Percentiles rank a stretch among this genome's conserved stretches.
Conservation (phyloP, 345 rosid genomes). For the Aegle marmelos region DNA sequence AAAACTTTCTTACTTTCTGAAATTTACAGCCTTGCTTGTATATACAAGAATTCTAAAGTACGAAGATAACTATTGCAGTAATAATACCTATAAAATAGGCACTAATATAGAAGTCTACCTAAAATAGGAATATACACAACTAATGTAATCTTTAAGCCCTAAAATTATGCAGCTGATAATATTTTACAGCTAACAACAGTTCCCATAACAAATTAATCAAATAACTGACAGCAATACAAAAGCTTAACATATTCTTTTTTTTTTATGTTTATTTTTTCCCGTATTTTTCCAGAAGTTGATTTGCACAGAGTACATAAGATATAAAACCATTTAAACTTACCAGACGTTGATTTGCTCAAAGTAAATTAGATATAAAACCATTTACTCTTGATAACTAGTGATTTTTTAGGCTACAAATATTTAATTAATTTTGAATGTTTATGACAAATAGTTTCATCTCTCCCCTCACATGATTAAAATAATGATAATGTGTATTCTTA, state of each 20-base stretch:
- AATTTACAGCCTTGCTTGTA: too few species aligned
- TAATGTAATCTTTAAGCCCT: too few species aligned
- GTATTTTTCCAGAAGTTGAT: not conserved
- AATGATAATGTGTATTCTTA: slow-evolving; percentile 1
- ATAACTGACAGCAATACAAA: not conserved
- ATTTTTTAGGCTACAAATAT: not conserved
- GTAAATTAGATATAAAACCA: not conserved
- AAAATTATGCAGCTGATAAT: too few species aligned
- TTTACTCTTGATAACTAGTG: not conserved
- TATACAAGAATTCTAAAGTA: too few species aligned
- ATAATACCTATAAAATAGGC: too few species aligned
- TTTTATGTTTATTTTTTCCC: not conserved
- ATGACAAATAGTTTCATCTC: too few species aligned
- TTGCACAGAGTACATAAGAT: not conserved
- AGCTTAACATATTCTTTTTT: not conserved
- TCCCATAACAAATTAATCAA: not conserved
- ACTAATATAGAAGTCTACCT: too few species aligned
- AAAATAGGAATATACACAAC: too few species aligned
- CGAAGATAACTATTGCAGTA: too few species aligned
- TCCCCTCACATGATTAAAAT: not conserved
- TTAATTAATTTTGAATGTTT: not conserved
- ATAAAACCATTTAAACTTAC: not conserved
- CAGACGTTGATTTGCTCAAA: not conserved
- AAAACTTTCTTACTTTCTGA: too few species aligned
- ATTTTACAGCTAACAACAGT: too few species aligned